phyloP scores from a whole-genome alignment of 441 rosid genomes.

The Syzygium syzygioides region DNA sequence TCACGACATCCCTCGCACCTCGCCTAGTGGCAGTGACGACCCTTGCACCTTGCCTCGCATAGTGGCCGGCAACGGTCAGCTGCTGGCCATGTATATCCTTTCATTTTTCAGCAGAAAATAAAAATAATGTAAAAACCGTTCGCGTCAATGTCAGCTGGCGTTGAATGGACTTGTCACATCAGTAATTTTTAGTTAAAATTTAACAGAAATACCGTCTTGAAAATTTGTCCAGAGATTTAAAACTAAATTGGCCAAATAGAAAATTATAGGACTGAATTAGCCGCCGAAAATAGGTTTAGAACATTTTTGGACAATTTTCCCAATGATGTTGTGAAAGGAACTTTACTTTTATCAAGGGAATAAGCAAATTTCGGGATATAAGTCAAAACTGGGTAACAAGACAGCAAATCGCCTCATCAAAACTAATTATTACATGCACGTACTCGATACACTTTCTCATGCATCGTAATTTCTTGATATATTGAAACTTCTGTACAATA shows the following conservation, averaged over 20 bases:
- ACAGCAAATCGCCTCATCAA: neutral
- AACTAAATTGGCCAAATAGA: neutral
- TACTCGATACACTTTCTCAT: neutral
- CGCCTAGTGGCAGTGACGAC: rapidly evolving
- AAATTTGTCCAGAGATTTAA: rapidly evolving
- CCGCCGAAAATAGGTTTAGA: rapidly evolving
- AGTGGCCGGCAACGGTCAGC: neutral
- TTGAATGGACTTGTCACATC: neutral
- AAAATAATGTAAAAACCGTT: neutral
- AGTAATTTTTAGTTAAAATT: neutral
- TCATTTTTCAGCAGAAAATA: neutral
- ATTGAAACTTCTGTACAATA: neutral
- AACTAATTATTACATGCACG: neutral
- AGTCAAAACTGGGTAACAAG: neutral
- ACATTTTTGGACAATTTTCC: neutral
- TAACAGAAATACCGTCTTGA: rapidly evolving
- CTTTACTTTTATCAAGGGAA: neutral
- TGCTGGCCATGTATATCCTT: neutral
- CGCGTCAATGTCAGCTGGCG: rapidly evolving
- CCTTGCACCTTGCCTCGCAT: neutral
- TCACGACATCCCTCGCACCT: too few species aligned
- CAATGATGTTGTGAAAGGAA: neutral
- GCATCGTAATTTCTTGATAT: neutral
- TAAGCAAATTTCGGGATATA: neutral
- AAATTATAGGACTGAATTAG: rapidly evolving